phyloP scores from a whole-genome alignment of 2,329 filamentous ascomycete species.

The Colletotrichum scovillei region DNA sequence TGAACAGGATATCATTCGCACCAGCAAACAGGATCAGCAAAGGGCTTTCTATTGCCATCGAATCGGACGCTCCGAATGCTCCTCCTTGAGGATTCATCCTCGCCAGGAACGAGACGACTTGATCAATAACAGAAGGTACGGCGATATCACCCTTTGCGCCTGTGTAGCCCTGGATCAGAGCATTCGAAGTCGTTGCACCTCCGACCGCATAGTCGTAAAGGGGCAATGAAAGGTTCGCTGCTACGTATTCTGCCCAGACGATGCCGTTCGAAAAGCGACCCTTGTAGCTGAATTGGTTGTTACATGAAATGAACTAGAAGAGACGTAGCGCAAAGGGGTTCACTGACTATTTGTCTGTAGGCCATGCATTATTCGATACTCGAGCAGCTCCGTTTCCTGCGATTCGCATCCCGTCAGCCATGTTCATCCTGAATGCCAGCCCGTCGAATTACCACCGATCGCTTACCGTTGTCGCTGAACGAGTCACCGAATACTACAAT shows the following conservation, averaged over 20 bases:
- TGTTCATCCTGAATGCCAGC: not conserved
- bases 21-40: conserved; percentile 19
- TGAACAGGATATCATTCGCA: conserved; percentile 26
- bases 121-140: conserved; percentile 21
- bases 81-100: conserved; percentile 3
- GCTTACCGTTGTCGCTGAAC: conserved; percentile 26
- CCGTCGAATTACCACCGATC: not conserved
- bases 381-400: conserved; percentile 21
- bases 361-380: conserved; percentile 25
- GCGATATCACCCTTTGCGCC: conserved; percentile 17
- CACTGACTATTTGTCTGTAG: conserved; percentile 26
- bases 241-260: conserved; percentile 32
- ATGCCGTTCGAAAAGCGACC: conserved; percentile 31
- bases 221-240: conserved; percentile 25
- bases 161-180: conserved; percentile 23
- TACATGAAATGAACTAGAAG: not conserved
- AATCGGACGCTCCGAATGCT: not conserved
- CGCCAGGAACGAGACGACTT: conserved; percentile 10
- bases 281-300: not conserved
- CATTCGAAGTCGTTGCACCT: conserved; percentile 28
- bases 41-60: conserved; percentile 1
- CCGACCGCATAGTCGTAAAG: conserved; percentile 33
- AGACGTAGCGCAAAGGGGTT: no score
- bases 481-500: conserved; percentile 31
- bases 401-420: not conserved